Percentiles rank a stretch among this genome's conserved stretches.
phyloP scores from a whole-genome alignment of 139 green algal species.

The Chlorella sp. region DNA sequence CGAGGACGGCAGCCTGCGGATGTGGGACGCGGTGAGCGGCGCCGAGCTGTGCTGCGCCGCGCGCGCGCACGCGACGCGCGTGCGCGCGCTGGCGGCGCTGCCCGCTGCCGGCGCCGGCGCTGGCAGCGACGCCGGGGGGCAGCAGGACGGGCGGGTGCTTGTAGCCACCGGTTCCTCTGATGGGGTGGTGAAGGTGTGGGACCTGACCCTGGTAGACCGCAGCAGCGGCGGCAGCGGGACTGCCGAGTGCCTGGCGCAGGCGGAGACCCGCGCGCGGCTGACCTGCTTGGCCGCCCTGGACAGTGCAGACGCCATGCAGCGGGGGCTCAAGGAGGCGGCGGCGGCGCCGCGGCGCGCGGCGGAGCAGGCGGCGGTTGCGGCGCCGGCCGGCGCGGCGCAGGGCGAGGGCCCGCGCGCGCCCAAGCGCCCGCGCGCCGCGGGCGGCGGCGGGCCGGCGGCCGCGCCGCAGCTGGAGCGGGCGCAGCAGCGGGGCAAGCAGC shows the following conservation, averaged over 20 bases:
- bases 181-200: constrained; percentile 74
- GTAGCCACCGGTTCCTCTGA: constrained; percentile 64
- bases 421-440: too few relatives aligned
- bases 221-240: neutral
- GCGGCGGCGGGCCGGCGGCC: neutral
- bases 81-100: constrained; percentile 15
- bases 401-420: too few relatives aligned
- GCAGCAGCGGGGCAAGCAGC: neutral
- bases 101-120: constrained; percentile 12
- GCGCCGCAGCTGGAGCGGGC: neutral
- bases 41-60: constrained; percentile 32
- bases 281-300: constrained; percentile 30
- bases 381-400: constrained; percentile 6
- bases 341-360: constrained; percentile 6
- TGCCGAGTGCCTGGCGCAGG: constrained; percentile 17
- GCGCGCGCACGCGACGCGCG: constrained; percentile 26
- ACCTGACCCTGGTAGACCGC: constrained; percentile 16
- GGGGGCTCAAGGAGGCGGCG: constrained; percentile 4
- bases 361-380: neutral
- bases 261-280: constrained; percentile 31
- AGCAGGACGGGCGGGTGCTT: neutral
- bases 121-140: neutral
- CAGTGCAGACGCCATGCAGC: constrained; percentile 7
- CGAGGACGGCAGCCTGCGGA: constrained; percentile 44
- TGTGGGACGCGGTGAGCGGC: constrained; percentile 56